These are phyloP conservation scores for Colletotrichum tamarilloi DNA, from an alignment of 2,329 filamentous ascomycete species.

Conservation along the genomic window DNA sequence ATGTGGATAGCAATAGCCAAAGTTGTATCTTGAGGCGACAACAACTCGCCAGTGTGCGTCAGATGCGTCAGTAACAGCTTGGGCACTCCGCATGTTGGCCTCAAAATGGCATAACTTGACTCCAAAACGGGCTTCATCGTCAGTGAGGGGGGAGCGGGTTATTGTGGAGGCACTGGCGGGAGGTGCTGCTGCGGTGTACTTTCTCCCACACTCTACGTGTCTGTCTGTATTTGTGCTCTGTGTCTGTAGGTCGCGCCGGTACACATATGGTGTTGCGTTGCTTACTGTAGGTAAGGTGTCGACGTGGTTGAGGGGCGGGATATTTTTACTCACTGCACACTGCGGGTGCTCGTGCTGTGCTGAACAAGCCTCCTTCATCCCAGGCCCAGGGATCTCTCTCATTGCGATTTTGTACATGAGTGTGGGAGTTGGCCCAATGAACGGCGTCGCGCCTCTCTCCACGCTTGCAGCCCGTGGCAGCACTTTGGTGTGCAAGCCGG, in stretches of 20 bases:
- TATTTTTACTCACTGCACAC: slow-evolving; percentile 31
- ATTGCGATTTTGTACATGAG: slow-evolving; percentile 2
- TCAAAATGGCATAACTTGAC: slow-evolving; percentile 18
- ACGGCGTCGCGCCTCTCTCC: slow-evolving; percentile 3
- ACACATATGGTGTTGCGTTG: not conserved
- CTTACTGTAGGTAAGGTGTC: not conserved
- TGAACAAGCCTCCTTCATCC: not conserved
- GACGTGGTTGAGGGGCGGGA: not conserved
- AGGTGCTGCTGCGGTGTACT: not conserved
- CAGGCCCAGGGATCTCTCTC: not conserved
- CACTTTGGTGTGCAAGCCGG: slow-evolving; percentile 5
- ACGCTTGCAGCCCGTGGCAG: slow-evolving; percentile 26
- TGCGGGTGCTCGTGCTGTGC: slow-evolving; percentile 19
- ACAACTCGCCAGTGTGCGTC: slow-evolving; percentile 11
- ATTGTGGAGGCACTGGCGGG: slow-evolving; percentile 26
- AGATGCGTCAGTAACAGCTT: slow-evolving; percentile 1
- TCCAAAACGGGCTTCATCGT: slow-evolving; percentile 18
- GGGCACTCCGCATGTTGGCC: slow-evolving; percentile 4
- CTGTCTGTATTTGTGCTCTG: not conserved
- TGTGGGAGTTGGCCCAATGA: slow-evolving; percentile 10
- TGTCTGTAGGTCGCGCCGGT: not conserved
- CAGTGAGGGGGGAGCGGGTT: not conserved
- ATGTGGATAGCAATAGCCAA: not conserved
- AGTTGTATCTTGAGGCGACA: not conserved
- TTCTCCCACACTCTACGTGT: not conserved